Base-by-base conservation (phyloP, 139 green algal genomes). In the Desmodesmus armatus region DNA sequence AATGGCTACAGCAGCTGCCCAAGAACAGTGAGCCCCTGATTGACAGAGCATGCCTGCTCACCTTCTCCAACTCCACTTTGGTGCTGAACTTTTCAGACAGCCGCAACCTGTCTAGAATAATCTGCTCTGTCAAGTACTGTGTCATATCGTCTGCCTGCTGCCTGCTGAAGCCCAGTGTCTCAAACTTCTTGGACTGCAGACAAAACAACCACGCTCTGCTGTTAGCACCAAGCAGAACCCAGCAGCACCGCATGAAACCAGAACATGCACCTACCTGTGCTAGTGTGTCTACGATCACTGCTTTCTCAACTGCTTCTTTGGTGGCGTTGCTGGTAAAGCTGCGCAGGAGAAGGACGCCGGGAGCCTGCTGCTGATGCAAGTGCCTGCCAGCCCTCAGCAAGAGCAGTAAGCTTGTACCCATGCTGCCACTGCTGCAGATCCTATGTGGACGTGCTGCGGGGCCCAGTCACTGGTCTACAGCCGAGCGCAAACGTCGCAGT, bases 31-130 rank as follows among this genome's bases (percentile, higher is more conserved):
- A n/a, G n/a, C n/a, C n/a, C n/a, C n/a, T n/a, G n/a, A n/a, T n/a
- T n/a, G n/a, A n/a, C n/a, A n/a, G n/a, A n/a, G n/a, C n/a, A n/a
- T n/a, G n/a, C n/a, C n/a, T n/a, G n/a, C 55, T 4, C 78, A 95
- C 93, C 93, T 95, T 96, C 25, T 98, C 92, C n/a, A 98, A 81
- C 2, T 89, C 78, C 3, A 76, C 62, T 44, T 93, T 94, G 29
- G 90, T 84, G 0, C 96, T 92, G 40, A 95, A 98, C 19, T 79
- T 78, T 17, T 94, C 91, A 17, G 92, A 89, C 83, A 97, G 91
- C 41, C 92, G 92, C 58, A 93, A 74, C 37, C 92, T 92, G 80
- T 94, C 96, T 0, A 83, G 35, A 35, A 94, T 89, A 39, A 98
- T 90, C 23, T 97, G 75, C 53, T 92, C 87, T 31, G 96, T 95